Base-by-base conservation (phyloP, 176 grass and related monocot genomes). In the Ampelocalamus luodianensis region DNA sequence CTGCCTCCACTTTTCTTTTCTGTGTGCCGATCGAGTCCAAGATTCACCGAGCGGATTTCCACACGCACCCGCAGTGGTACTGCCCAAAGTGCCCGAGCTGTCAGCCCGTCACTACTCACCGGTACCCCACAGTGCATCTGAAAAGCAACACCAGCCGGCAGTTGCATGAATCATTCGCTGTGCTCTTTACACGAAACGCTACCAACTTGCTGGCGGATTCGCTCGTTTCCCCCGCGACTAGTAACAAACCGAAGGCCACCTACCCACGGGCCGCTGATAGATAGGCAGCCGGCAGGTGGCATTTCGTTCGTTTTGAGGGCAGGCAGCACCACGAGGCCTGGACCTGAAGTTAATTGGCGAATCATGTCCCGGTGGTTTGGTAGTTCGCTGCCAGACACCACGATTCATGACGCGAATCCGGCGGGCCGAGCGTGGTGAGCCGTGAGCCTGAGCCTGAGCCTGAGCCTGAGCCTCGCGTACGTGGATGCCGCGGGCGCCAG, bases 401-500 rank as follows among this genome's bases (percentile, higher is more conserved):
- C 2, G 20, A 56, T 58, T 3, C 55, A 23, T n/a, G 5, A 6
- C 50, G 15, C 50, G 50, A 53, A 17, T 18, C 50, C 50, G 15
- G 50, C 1, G 50, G 5, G 15, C 4, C 14, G 49, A 51, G 49
- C 49, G 48, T 50, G 13, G 44, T 42, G 7, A 42, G 39, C 39
- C 39, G 10, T 46, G 48, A 50, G 48, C 3, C 13, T 17, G 53
- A 56, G 53, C 6, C 54, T 0, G 7, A 42, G 39, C 39, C 39
- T 46, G 48, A 50, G 48, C 3, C 13, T 17, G 53, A 56, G 53
- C 6, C 54, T 8, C 20, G 54, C 54, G 32, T 24, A 82, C 79
- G 79, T 88, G 79, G 86, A 82, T 5, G 86, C 72, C 34, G 43
- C 22, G 29, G 40, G 15, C 8, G 37, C 79, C 86, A 86, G 17